phyloP scores from a whole-genome alignment of 148 eudicot genomes.

The Amaranthus cruentus region DNA sequence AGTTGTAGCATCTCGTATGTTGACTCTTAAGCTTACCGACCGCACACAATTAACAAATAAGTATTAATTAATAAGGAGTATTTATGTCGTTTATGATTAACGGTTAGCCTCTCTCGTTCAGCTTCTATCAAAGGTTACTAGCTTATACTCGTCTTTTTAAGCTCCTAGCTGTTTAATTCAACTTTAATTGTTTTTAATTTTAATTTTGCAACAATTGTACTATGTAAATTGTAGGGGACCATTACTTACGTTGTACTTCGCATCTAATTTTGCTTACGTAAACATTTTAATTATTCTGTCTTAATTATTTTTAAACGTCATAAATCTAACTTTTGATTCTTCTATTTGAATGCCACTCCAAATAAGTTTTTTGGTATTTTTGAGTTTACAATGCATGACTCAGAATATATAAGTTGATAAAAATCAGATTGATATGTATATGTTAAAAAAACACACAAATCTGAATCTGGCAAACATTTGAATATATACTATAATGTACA shows the following conservation, averaged over 20 bases:
- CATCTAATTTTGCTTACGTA: constrained; percentile 8
- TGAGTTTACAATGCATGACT: too few species aligned
- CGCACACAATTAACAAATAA: not conserved
- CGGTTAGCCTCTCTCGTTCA: constrained; percentile 10
- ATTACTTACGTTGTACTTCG: not conserved
- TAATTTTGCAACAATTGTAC: constrained; percentile 10
- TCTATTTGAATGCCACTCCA: too few species aligned
- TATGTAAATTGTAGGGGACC: constrained; percentile 15
- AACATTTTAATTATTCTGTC: not conserved
- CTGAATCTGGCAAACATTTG: too few species aligned
- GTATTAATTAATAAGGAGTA: too few species aligned
- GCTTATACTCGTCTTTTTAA: constrained; percentile 10
- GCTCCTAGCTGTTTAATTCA: constrained; percentile 17
- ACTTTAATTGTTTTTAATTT: constrained; percentile 16
- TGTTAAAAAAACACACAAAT: too few species aligned
- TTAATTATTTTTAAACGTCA: not conserved
- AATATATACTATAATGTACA: too few species aligned
- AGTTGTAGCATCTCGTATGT: constrained; percentile 14
- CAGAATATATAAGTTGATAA: too few species aligned
- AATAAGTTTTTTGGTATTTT: too few species aligned
- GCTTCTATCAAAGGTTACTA: constrained; percentile 21
- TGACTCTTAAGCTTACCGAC: constrained; percentile 27
- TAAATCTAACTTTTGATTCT: not conserved
- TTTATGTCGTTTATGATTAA: not conserved
- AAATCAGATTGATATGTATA: too few species aligned